Evolutionary conservation across 1,284 basidiomycete species (phyloP).

Genomic region (Rhodotorula sp.): DNA sequence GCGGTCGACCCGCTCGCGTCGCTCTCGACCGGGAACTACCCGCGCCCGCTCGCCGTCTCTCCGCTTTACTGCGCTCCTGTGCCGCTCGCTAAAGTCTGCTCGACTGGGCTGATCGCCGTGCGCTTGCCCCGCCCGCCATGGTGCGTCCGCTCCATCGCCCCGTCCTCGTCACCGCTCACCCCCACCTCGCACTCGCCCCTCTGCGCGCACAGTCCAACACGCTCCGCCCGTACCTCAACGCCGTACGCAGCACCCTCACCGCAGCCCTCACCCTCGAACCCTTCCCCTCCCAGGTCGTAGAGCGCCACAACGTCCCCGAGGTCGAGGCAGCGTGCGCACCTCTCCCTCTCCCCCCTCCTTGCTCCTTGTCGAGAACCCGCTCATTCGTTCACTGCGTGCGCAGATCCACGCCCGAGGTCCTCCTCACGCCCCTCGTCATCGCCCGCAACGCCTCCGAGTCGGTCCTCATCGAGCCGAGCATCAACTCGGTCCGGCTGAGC

Average conservation of each 20-base stretch:
- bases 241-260: slow-evolving; percentile 91
- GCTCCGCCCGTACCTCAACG: slow-evolving; percentile 91
- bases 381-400: too few relatives aligned
- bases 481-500: slow-evolving; percentile 94
- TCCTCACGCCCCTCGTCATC: slow-evolving; percentile 88
- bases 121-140: neutral
- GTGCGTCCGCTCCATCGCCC: neutral
- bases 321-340: slow-evolving; percentile 74
- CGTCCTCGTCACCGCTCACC: neutral
- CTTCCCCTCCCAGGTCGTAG: slow-evolving; percentile 96
- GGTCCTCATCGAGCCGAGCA: slow-evolving; percentile 92
- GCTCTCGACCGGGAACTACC: neutral
- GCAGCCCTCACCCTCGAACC: slow-evolving; percentile 97
- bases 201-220: slow-evolving; percentile 58
- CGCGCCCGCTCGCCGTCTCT: neutral
- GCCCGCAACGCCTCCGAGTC: slow-evolving; percentile 95
- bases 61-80: neutral
- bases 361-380: too few relatives aligned
- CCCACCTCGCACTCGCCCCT: neutral
- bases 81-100: neutral
- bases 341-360: neutral
- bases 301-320: slow-evolving; percentile 95
- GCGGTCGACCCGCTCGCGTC: neutral
- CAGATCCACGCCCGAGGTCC: slow-evolving; percentile 83
- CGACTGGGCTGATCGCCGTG: neutral